Conservation (phyloP, 805 yeast genomes). For the Pichia californica region DNA sequence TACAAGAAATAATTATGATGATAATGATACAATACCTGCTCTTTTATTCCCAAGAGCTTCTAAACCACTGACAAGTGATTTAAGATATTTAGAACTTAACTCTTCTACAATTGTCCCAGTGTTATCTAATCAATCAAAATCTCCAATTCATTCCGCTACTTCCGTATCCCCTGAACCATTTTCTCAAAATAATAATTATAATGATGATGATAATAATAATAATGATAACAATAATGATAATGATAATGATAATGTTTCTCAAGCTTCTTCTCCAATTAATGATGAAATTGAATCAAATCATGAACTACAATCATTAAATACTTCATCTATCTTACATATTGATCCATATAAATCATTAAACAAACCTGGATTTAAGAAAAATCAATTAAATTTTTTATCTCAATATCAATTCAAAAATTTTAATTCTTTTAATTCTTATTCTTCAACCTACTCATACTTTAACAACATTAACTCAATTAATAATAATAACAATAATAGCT, state of each 20-base stretch:
- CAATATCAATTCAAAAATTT: slow-evolving; percentile 36
- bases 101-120: no score
- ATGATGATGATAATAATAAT: background rate
- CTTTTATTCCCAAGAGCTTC: slow-evolving; percentile 24
- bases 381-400: slow-evolving; percentile 46
- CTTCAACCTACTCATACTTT: slow-evolving; percentile 1
- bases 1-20: slow-evolving; percentile 23
- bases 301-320: no score
- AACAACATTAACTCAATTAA: background rate
- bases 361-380: slow-evolving; percentile 37
- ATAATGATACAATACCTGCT: slow-evolving; percentile 24
- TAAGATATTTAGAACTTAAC: slow-evolving; percentile 9
- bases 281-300: no score
- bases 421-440: slow-evolving; percentile 4
- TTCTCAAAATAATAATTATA: background rate
- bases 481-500: background rate
- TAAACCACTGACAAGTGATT: slow-evolving; percentile 12
- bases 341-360: slow-evolving; percentile 45
- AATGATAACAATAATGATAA: background rate
- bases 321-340: slow-evolving; percentile 32
- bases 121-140: slow-evolving; percentile 7
- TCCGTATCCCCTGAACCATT: background rate
- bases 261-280: no score
- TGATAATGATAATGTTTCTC: no score
- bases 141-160: slow-evolving; percentile 2